These are phyloP conservation scores for Wickerhamiella domercqiae DNA, from an alignment of 805 yeast genomes.

Conservation along the genomic window DNA sequence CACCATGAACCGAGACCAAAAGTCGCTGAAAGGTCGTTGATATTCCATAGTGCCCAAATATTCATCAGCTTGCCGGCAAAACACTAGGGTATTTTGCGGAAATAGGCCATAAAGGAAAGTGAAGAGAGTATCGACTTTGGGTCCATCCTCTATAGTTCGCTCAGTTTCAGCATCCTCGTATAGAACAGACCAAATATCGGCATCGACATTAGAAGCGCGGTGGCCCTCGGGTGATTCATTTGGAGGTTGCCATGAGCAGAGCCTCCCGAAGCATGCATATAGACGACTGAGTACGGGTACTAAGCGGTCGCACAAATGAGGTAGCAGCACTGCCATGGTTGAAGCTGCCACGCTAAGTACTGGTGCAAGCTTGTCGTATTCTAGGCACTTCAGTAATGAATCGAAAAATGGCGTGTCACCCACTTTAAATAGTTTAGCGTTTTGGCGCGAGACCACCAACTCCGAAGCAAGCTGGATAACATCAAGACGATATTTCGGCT, in stretches of 20 bases:
- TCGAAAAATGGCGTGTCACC: slow-evolving; percentile 15
- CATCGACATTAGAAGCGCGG: not conserved
- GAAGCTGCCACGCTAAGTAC: slow-evolving; percentile 27
- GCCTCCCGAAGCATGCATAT: slow-evolving; percentile 31
- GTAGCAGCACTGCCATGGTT: slow-evolving; percentile 30
- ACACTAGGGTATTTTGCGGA: slow-evolving; percentile 34
- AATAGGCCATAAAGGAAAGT: slow-evolving; percentile 42
- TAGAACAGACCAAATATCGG: not conserved
- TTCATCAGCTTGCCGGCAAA: slow-evolving; percentile 29
- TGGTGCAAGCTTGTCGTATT: slow-evolving; percentile 30
- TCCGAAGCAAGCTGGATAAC: slow-evolving; percentile 27
- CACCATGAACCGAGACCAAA: slow-evolving; percentile 26
- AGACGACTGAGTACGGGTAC: slow-evolving; percentile 27
- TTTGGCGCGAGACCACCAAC: slow-evolving; percentile 13
- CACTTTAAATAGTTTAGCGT: slow-evolving; percentile 16
- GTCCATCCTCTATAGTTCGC: too few relatives aligned
- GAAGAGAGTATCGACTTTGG: slow-evolving; percentile 26
- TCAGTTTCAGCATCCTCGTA: slow-evolving; percentile 4
- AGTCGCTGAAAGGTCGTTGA: slow-evolving; percentile 17
- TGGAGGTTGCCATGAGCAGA: slow-evolving; percentile 26
- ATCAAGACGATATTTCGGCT: slow-evolving; percentile 26
- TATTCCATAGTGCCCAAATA: slow-evolving; percentile 21
- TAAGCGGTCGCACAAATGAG: slow-evolving; percentile 29
- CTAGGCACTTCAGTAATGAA: slow-evolving; percentile 14
- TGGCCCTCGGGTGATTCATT: slow-evolving; percentile 2